Conservation (phyloP, 108 stramenopile genomes). For the Aurantiochytrium sp. region DNA sequence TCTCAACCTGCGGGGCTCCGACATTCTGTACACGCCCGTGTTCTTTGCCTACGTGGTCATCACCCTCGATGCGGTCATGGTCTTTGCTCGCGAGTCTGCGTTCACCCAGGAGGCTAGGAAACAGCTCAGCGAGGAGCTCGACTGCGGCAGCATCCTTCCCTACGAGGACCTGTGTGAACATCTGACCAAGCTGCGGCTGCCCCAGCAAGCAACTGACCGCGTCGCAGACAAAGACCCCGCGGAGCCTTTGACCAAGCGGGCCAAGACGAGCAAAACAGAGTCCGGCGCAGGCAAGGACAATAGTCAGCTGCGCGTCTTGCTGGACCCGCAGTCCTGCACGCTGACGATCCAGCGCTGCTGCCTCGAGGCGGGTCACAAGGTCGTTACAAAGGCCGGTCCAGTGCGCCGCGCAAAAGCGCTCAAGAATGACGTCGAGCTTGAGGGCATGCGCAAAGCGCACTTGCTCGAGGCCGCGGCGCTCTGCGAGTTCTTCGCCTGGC, state of each 20-base stretch:
- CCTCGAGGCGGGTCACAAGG: background rate
- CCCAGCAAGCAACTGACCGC: too few species aligned
- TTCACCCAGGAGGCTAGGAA: background rate
- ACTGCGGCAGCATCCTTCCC: background rate
- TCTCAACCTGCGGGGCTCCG: conserved; percentile 83
- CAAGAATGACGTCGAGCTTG: conserved; percentile 84
- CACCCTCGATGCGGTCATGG: conserved; percentile 57
- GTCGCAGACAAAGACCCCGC: too few species aligned
- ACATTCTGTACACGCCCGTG: conserved; percentile 73
- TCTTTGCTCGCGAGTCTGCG: conserved; percentile 43
- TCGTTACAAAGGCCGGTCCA: conserved; percentile 62
- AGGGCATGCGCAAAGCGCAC: conserved; percentile 84
- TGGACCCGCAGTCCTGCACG: conserved; percentile 9
- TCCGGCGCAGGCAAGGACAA: too few species aligned
- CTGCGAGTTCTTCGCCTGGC: conserved; percentile 81
- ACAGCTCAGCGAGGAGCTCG: background rate
- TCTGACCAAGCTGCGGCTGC: background rate
- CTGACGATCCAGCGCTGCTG: background rate
- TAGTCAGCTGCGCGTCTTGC: background rate
- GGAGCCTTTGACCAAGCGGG: background rate
- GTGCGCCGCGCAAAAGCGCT: conserved; percentile 83
- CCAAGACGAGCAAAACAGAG: background rate
- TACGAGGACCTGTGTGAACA: background rate
- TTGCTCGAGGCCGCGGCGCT: conserved; percentile 90
- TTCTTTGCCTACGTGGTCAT: conserved; percentile 85